Percentiles rank a stretch among this genome's conserved stretches.
Conservation (phyloP, 2,329 filamentous ascomycete genomes). For the Graphiopsis chlorocephala region DNA sequence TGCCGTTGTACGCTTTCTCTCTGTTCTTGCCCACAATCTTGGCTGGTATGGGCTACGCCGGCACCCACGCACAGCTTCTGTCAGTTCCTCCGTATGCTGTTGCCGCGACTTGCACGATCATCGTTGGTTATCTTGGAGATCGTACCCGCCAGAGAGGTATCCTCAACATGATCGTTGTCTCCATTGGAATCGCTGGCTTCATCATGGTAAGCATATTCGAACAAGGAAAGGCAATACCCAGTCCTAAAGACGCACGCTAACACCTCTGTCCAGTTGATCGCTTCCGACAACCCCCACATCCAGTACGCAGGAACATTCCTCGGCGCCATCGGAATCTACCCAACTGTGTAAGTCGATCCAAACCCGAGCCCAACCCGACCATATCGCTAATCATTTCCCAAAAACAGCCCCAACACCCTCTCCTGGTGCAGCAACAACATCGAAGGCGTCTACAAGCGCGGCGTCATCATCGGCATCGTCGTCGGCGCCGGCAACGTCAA, state of each 20-base stretch:
- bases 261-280: constrained; percentile 52
- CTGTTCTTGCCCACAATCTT: constrained; percentile 34
- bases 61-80: constrained; percentile 66
- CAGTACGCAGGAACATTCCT: constrained; percentile 83
- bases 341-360: constrained; percentile 44
- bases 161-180: constrained; percentile 71
- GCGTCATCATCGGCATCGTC: constrained; percentile 79
- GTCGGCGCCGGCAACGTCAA: constrained; percentile 91
- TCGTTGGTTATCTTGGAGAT: constrained; percentile 73
- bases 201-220: constrained; percentile 50
- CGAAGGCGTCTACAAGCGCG: constrained; percentile 87
- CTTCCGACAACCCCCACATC: constrained; percentile 59
- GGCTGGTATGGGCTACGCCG: constrained; percentile 49
- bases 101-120: constrained; percentile 66
- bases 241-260: not conserved
- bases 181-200: constrained; percentile 74
- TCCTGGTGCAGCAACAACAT: constrained; percentile 85
- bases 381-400: not conserved
- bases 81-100: constrained; percentile 72
- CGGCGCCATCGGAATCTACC: constrained; percentile 84
- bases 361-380: not conserved
- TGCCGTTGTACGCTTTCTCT: constrained; percentile 32
- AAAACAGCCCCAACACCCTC: constrained; percentile 72
- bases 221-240: not conserved
- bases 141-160: constrained; percentile 68